Evolutionary conservation across 176 grass and related monocot genomes (phyloP).

Genomic region (bread wheat (Triticum aestivum)): IWGSC_CS_RefSeq_v2.1 NC_057805.1:336652645-336653144

Average conservation of each 20-base stretch:
- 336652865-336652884: background rate
- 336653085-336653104: background rate
- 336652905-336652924: background rate
- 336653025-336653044: background rate
- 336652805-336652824: background rate
- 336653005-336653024: background rate
- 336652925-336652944: background rate
- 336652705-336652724: background rate
- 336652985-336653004: background rate
- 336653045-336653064: background rate
- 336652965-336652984: background rate
- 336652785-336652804: background rate
- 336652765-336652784: background rate
- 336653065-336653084: background rate
- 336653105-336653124: background rate
- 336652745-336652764: background rate
- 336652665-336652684: background rate
- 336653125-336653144: background rate
- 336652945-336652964: background rate
- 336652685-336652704: slow-evolving; percentile 7
- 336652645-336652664: background rate
- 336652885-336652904: background rate
- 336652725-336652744: background rate
- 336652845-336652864: background rate
- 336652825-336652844: background rate